A percentile compares a stretch with the other conserved stretches of the same genome.
Conservation (phyloP, 371 early-diverging fungal species). For the Mucor piriformis region DNA sequence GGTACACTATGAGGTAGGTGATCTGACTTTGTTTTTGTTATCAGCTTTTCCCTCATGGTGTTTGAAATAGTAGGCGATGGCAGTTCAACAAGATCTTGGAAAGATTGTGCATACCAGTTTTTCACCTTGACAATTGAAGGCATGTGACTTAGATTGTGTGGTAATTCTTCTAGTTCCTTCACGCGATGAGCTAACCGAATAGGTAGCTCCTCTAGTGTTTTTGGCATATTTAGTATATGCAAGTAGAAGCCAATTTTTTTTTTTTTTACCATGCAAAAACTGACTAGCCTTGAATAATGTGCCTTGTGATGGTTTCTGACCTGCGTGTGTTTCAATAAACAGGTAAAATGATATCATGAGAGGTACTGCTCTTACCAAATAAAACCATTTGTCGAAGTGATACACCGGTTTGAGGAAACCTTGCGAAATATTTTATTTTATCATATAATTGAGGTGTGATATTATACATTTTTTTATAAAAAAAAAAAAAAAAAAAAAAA, state of each 20-base stretch:
- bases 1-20: slow-evolving; percentile 62
- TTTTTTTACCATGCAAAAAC: slow-evolving; percentile 73
- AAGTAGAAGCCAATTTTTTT: too few species aligned
- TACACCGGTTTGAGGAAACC: slow-evolving; percentile 91
- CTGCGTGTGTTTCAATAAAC: slow-evolving; percentile 37
- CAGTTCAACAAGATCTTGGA: slow-evolving; percentile 74
- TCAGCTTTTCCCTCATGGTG: slow-evolving; percentile 31
- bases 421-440: slow-evolving; percentile 75
- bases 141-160: slow-evolving; percentile 87
- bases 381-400: slow-evolving; percentile 80
- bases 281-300: slow-evolving; percentile 89
- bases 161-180: slow-evolving; percentile 92
- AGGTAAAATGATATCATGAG: neutral
- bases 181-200: slow-evolving; percentile 94
- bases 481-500: slow-evolving; percentile 5
- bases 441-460: slow-evolving; percentile 68
- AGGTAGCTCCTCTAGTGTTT: slow-evolving; percentile 90
- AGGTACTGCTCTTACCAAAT: slow-evolving; percentile 28
- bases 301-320: slow-evolving; percentile 80
- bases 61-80: slow-evolving; percentile 63
- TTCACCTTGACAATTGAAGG: slow-evolving; percentile 88
- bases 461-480: slow-evolving; percentile 43
- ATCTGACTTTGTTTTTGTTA: slow-evolving; percentile 19
- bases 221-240: neutral
- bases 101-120: slow-evolving; percentile 95